Conservation (phyloP, 2,329 filamentous ascomycete species). For the Cryphonectria naterciae region DNA sequence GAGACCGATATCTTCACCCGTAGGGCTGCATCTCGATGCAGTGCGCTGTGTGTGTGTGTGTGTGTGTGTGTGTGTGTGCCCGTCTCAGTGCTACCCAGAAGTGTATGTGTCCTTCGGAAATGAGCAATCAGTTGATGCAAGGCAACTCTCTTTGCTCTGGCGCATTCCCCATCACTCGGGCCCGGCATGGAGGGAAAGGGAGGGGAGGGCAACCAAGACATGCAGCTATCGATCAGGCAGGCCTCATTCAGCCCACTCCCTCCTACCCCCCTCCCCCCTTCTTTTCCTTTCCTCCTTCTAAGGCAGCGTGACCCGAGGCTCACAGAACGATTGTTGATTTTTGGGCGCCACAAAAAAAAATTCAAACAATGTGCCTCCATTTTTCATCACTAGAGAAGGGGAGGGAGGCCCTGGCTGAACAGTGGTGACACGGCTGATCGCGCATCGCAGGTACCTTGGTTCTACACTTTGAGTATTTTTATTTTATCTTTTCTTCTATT, state of each 20-base stretch:
- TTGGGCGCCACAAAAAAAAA: neutral
- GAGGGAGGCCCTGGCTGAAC: neutral
- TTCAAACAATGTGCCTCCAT: neutral
- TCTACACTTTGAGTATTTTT: neutral
- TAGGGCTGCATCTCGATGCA: constrained; percentile 11
- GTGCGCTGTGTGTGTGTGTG: neutral
- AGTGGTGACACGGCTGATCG: neutral
- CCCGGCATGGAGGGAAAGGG: neutral
- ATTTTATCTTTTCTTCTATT: neutral
- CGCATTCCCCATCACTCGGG: neutral
- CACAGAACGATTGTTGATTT: neutral
- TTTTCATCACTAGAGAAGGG: neutral
- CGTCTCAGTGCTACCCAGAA: neutral
- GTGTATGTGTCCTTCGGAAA: neutral
- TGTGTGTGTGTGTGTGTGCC: neutral
- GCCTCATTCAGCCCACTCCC: neutral
- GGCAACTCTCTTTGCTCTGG: neutral
- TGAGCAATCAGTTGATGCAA: neutral
- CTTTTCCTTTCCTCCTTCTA: neutral
- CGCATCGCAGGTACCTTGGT: neutral
- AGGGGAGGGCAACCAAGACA: neutral
- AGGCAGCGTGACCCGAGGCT: neutral
- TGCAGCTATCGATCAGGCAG: neutral
- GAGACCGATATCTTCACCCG: neutral
- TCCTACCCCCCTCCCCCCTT: no score